phyloP scores from a whole-genome alignment of 805 yeast species.

The Yarrowia yakushimensis region DNA sequence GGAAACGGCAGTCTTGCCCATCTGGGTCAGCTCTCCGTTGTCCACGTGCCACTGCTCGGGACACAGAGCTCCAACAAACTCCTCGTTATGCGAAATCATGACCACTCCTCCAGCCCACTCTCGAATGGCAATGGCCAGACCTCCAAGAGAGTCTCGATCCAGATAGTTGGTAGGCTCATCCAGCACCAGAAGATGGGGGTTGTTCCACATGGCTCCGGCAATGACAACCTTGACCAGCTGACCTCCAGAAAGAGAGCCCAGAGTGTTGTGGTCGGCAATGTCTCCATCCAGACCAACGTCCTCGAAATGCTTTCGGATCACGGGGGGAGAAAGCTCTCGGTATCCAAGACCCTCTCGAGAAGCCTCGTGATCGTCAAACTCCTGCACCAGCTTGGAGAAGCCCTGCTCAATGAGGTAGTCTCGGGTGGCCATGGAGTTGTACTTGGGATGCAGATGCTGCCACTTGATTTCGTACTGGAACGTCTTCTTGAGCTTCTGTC shows the following conservation, averaged over 20 bases:
- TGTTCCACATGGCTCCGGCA: constrained; percentile 99
- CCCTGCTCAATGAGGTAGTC: constrained; percentile 80
- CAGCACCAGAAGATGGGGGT: constrained; percentile 90
- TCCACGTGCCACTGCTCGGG: constrained; percentile 99
- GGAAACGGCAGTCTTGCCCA: constrained; percentile 75
- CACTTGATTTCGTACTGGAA: constrained; percentile 97
- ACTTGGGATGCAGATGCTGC: constrained; percentile 87
- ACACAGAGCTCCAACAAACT: constrained; percentile 94
- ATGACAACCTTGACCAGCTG: constrained; percentile 97
- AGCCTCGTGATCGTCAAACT: constrained; percentile 98
- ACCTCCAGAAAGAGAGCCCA: constrained; percentile 97
- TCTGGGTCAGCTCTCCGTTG: constrained; percentile 82
- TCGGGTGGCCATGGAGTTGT: constrained; percentile 88
- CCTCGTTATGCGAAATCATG: constrained; percentile 96
- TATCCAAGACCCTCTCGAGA: constrained; percentile 98
- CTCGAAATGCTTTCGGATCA: constrained; percentile 93
- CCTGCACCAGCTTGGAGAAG: constrained; percentile 85
- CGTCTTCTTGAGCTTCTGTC: constrained; percentile 92
- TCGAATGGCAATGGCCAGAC: constrained; percentile 93
- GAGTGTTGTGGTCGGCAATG: constrained; percentile 95
- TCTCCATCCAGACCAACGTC: constrained; percentile 97
- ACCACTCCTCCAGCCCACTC: constrained; percentile 99
- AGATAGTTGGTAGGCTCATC: constrained; percentile 98
- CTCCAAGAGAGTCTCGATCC: constrained; percentile 97
- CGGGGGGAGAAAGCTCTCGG: constrained; percentile 88